Evolutionary conservation across 129 eudicot genomes (phyloP).

Genomic region (Daucus carota): DH1_v3.0 NC_030384.2:50810501-50811000

Average conservation of each 20-base stretch:
- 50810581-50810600: slow-evolving; percentile 85
- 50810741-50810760: slow-evolving; percentile 67
- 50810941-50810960: slow-evolving; percentile 73
- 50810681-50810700: slow-evolving; percentile 80
- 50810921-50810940: slow-evolving; percentile 62
- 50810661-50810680: slow-evolving; percentile 70
- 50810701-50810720: slow-evolving; percentile 72
- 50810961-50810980: slow-evolving; percentile 60
- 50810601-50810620: slow-evolving; percentile 70
- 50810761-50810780: slow-evolving; percentile 64
- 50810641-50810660: slow-evolving; percentile 58
- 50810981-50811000: slow-evolving; percentile 52
- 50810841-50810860: slow-evolving; percentile 54
- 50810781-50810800: slow-evolving; percentile 46
- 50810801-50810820: slow-evolving; percentile 68
- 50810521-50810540: slow-evolving; percentile 89
- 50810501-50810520: slow-evolving; percentile 74
- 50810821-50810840: slow-evolving; percentile 51
- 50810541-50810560: slow-evolving; percentile 85
- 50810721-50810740: slow-evolving; percentile 69
- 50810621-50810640: slow-evolving; percentile 87
- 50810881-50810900: slow-evolving; percentile 59
- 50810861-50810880: slow-evolving; percentile 76
- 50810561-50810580: slow-evolving; percentile 80
- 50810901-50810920: slow-evolving; percentile 55